Evolutionary conservation across 306 rosid species (phyloP), one percentile per base, ranked within the genome.

Genomic region (Dicorynia guianensis): DNA sequence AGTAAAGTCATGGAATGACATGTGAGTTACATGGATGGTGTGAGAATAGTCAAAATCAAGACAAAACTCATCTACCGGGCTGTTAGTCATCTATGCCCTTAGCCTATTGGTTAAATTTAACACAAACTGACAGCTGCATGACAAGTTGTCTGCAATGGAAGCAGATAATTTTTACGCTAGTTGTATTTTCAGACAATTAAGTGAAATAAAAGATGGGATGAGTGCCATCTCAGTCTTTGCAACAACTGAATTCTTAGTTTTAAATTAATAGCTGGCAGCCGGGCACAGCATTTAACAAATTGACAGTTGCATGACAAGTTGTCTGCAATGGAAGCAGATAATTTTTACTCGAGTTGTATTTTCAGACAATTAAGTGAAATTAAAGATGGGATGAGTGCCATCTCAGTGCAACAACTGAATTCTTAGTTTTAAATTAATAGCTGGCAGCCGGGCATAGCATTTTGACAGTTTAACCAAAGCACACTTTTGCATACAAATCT

Each of bases 51-150:
- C 53, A 18, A 42, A 40, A 42, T 42, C 11, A 36, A 3, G 57
- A 30, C 54, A 6, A n/a, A 49, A 47, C 13, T 30, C 17, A 14
- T 66, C 40, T 44, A 25, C 14, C 20, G 12, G 39, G 42, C 20
- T 46, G 12, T 33, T 30, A 56, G 11, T 56, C 38, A 25, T 4
- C n/a, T 33, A 64, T 64, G 40, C 17, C 30, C 14, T 15, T 17
- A 15, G 25, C 42, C 40, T 62, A 48, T 46, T 53, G 50, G 30
- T 34, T 73, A 46, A 81, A 59, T 65, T 65, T 72, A 67, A 67
- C 61, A 40, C 64, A 73, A 71, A 63, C 42, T 2, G 6, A 72
- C 19, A 53, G 54, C 49, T 66, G 59, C 63, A 35, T 46, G 2
- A 14, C 67, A 42, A n/a, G 71, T 74, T 74, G 60, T 35, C 10